Conservation (phyloP, 305 asterid species). For the Rubia tinctorum region DNA sequence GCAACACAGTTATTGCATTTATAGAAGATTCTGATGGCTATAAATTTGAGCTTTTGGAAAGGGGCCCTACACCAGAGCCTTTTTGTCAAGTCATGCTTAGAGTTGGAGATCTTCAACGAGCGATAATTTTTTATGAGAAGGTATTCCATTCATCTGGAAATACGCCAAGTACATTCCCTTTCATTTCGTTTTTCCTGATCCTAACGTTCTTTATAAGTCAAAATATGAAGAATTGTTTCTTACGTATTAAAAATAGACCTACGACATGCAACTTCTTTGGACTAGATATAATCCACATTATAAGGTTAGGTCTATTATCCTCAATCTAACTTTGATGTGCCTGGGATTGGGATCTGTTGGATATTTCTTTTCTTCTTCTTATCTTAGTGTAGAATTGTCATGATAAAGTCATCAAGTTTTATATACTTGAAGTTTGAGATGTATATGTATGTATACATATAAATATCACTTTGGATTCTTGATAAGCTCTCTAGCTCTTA, state of each 20-base stretch:
- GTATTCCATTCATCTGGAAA: constrained; percentile 28
- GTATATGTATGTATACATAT: neutral
- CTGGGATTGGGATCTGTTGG: neutral
- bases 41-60: constrained; percentile 91
- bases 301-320: constrained; percentile 49
- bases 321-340: neutral
- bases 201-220: neutral
- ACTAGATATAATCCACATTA: constrained; percentile 93
- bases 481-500: neutral
- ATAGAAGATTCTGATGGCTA: constrained; percentile 98
- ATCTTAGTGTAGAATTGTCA: neutral
- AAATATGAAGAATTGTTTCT: neutral
- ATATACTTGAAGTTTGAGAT: neutral
- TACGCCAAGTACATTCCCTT: neutral
- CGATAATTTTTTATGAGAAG: constrained; percentile 88
- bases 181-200: neutral
- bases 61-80: constrained; percentile 97
- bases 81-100: constrained; percentile 98
- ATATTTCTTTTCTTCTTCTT: constrained; percentile 1
- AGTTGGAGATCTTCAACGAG: constrained; percentile 96
- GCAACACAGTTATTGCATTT: constrained; percentile 90
- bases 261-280: constrained; percentile 95
- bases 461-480: neutral
- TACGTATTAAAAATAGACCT: constrained; percentile 46
- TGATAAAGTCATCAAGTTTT: neutral